Conservation (phyloP, 768 basidiomycete species). For the Fistulinella prunicolor region DNA sequence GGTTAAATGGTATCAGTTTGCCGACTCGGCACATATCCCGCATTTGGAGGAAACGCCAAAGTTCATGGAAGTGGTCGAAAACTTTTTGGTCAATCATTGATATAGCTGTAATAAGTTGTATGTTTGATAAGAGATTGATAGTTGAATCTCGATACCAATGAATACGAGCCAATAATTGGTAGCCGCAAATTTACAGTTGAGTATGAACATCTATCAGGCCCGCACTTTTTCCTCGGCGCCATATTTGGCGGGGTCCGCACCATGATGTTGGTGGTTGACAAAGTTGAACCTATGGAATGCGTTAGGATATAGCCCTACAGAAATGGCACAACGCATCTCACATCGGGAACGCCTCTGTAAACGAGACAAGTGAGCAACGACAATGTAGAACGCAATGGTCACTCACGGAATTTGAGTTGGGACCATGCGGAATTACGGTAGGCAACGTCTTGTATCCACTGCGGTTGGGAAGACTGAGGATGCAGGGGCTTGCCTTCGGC, state of each 20-base stretch:
- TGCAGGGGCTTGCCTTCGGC: conserved; percentile 81
- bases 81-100: conserved; percentile 25
- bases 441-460: conserved; percentile 85
- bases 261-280: conserved; percentile 87
- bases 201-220: conserved; percentile 17
- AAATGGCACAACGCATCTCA: conserved; percentile 34
- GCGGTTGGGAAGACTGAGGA: conserved; percentile 77
- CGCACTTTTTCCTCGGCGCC: conserved; percentile 36
- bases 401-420: conserved; percentile 88
- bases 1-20: conserved; percentile 38
- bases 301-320: conserved; percentile 5
- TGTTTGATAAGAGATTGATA: not conserved
- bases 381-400: conserved; percentile 4
- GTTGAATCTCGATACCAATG: not conserved
- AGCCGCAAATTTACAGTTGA: conserved; percentile 8
- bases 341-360: conserved; percentile 72
- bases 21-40: conserved; percentile 35
- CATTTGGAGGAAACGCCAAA: conserved; percentile 38
- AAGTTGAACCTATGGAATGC: conserved; percentile 79
- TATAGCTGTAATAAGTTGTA: not conserved
- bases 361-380: conserved; percentile 12
- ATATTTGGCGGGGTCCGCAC: conserved; percentile 83
- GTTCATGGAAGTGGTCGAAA: conserved; percentile 32
- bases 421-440: conserved; percentile 87
- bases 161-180: not conserved